phyloP scores from a whole-genome alignment of 202 grass and related monocot species.

The Saccharum hybrid region DNA sequence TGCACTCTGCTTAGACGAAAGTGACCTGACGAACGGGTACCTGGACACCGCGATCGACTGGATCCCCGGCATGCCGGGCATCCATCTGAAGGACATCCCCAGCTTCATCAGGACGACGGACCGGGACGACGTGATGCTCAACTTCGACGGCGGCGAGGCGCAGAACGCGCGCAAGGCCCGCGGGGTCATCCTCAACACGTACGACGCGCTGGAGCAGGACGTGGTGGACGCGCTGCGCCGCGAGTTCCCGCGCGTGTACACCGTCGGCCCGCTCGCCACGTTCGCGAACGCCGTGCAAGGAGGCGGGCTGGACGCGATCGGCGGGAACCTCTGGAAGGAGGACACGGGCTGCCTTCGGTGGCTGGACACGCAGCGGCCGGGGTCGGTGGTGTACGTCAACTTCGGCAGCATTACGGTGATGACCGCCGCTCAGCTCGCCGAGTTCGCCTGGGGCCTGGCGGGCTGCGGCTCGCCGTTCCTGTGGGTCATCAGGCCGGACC shows the following conservation, averaged over 20 bases:
- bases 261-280: slow-evolving; percentile 56
- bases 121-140: slow-evolving; percentile 64
- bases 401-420: slow-evolving; percentile 88
- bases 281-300: slow-evolving; percentile 26
- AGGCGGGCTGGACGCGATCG: slow-evolving; percentile 30
- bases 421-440: slow-evolving; percentile 44
- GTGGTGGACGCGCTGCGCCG: slow-evolving; percentile 54
- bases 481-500: slow-evolving; percentile 70
- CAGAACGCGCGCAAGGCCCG: slow-evolving; percentile 61
- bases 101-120: slow-evolving; percentile 71
- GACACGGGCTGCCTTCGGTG: slow-evolving; percentile 61
- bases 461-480: slow-evolving; percentile 56
- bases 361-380: slow-evolving; percentile 44
- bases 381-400: slow-evolving; percentile 81
- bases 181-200: slow-evolving; percentile 77
- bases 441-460: slow-evolving; percentile 81
- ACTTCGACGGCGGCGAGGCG: slow-evolving; percentile 60
- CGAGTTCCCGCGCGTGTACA: slow-evolving; percentile 56
- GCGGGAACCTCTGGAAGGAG: slow-evolving; percentile 75
- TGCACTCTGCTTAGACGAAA: slow-evolving; percentile 50
- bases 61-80: slow-evolving; percentile 57
- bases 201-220: slow-evolving; percentile 61
- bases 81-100: slow-evolving; percentile 65
- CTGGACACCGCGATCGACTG: slow-evolving; percentile 68
- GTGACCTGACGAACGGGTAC: slow-evolving; percentile 63